A percentile compares a stretch with the other conserved stretches of the same genome.
These are phyloP conservation scores for Paxillus rubicundulus DNA, from an alignment of 768 basidiomycete genomes.

Conservation along the genomic window DNA sequence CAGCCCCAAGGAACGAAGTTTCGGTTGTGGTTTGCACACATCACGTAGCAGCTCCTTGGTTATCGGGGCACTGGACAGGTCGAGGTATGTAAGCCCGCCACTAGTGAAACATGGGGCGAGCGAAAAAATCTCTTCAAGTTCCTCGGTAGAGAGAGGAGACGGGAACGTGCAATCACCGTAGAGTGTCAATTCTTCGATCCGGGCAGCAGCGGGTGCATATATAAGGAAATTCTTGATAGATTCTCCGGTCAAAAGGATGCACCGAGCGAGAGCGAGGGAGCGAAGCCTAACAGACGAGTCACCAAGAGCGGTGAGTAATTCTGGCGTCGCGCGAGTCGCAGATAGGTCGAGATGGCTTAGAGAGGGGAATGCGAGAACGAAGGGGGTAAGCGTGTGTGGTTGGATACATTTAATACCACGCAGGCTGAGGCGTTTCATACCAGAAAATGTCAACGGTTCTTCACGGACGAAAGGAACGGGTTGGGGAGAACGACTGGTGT, in stretches of 20 bases:
- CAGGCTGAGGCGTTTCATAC: slow-evolving; percentile 73
- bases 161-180: slow-evolving; percentile 87
- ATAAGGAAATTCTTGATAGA: slow-evolving; percentile 74
- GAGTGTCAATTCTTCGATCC: slow-evolving; percentile 76
- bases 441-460: slow-evolving; percentile 61
- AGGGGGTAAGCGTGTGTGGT: slow-evolving; percentile 63
- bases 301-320: slow-evolving; percentile 68
- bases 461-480: slow-evolving; percentile 34
- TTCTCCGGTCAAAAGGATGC: slow-evolving; percentile 77
- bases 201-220: slow-evolving; percentile 57
- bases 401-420: slow-evolving; percentile 80
- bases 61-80: slow-evolving; percentile 82
- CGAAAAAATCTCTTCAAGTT: slow-evolving; percentile 65
- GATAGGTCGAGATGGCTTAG: slow-evolving; percentile 91
- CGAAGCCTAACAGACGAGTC: slow-evolving; percentile 67
- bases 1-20: slow-evolving; percentile 84
- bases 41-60: slow-evolving; percentile 51
- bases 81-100: slow-evolving; percentile 80
- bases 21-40: slow-evolving; percentile 60
- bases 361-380: slow-evolving; percentile 78
- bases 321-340: slow-evolving; percentile 76
- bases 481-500: slow-evolving; percentile 34
- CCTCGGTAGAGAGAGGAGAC: slow-evolving; percentile 62
- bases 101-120: slow-evolving; percentile 78
- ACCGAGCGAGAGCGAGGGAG: slow-evolving; percentile 82